phyloP scores from a whole-genome alignment of 345 rosid species.

The Litchi chinensis region DNA sequence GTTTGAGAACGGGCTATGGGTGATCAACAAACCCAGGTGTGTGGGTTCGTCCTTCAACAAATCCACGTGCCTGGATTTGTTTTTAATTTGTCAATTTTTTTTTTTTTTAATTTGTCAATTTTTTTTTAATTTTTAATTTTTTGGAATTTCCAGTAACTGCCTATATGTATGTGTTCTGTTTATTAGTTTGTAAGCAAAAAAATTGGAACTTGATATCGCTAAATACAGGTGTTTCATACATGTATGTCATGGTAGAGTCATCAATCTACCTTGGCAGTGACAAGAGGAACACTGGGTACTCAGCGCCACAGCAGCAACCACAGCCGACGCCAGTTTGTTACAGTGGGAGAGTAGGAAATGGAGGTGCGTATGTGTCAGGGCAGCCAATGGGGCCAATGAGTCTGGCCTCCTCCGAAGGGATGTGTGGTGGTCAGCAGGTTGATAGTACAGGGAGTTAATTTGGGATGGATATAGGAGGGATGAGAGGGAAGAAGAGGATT shows the following conservation, averaged over 20 bases:
- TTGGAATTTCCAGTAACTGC: too few species aligned
- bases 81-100: too few species aligned
- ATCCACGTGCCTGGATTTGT: too few species aligned
- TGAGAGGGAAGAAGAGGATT: slow-evolving; percentile 65
- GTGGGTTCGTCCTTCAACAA: too few species aligned
- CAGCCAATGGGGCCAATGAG: slow-evolving; percentile 57
- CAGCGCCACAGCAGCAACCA: slow-evolving; percentile 1
- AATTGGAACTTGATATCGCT: too few species aligned
- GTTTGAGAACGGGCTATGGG: too few species aligned
- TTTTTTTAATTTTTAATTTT: too few species aligned
- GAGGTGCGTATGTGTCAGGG: slow-evolving; percentile 33
- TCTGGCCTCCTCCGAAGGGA: slow-evolving; percentile 59
- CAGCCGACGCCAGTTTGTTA: slow-evolving; percentile 40
- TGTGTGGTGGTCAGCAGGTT: slow-evolving; percentile 42
- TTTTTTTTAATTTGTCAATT: too few species aligned
- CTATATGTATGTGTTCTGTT: too few species aligned
- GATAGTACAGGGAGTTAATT: slow-evolving; percentile 53
- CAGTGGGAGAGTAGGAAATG: slow-evolving; percentile 52
- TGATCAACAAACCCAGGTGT: too few species aligned
- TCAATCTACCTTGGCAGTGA: slow-evolving; percentile 33
- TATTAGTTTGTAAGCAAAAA: too few species aligned
- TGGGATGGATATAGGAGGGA: slow-evolving; percentile 59
- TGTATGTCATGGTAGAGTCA: slow-evolving; percentile 36
- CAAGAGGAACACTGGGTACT: slow-evolving; percentile 43
- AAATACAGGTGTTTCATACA: too few species aligned